Conservation (phyloP, 352 stramenopile species). For the Lagenidium sp. region DNA sequence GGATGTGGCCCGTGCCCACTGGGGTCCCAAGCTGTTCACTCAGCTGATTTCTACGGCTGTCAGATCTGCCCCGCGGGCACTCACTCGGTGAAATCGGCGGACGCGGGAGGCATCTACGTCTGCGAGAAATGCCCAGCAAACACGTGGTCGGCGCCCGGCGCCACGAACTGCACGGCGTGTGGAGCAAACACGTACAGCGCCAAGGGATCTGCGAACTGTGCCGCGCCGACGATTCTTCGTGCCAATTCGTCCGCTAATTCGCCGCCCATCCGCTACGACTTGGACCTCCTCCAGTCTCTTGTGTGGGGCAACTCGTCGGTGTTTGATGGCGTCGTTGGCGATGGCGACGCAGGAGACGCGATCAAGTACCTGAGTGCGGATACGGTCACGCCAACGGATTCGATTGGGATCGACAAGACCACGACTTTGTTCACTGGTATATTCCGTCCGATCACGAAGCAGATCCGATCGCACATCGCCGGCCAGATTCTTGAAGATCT, state of each 20-base stretch:
- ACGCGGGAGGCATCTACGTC: slow-evolving; percentile 22
- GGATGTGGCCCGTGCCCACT: slow-evolving; percentile 38
- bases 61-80: slow-evolving; percentile 54
- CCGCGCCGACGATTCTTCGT: slow-evolving; percentile 31
- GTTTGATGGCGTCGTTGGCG: slow-evolving; percentile 6
- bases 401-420: slow-evolving; percentile 32
- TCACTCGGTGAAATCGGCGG: slow-evolving; percentile 17
- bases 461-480: slow-evolving; percentile 42
- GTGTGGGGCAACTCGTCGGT: slow-evolving; percentile 43
- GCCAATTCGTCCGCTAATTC: slow-evolving; percentile 22
- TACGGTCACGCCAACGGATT: slow-evolving; percentile 31
- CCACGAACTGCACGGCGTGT: slow-evolving; percentile 37
- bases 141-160: slow-evolving; percentile 45
- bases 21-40: slow-evolving; percentile 34
- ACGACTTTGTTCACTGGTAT: slow-evolving; percentile 45
- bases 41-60: slow-evolving; percentile 26
- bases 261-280: slow-evolving; percentile 35
- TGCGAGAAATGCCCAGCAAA: slow-evolving; percentile 49
- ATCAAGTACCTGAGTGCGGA: slow-evolving; percentile 7
- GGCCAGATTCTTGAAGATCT: slow-evolving; percentile 54
- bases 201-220: slow-evolving; percentile 25
- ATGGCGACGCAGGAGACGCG: slow-evolving; percentile 4
- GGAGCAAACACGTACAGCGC: slow-evolving; percentile 57
- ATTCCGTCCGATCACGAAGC: slow-evolving; percentile 46
- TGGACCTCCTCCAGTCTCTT: slow-evolving; percentile 59